Evolutionary conservation across 1,284 basidiomycete species (phyloP).

Genomic region (Microstroma glucosiphilum): DNA sequence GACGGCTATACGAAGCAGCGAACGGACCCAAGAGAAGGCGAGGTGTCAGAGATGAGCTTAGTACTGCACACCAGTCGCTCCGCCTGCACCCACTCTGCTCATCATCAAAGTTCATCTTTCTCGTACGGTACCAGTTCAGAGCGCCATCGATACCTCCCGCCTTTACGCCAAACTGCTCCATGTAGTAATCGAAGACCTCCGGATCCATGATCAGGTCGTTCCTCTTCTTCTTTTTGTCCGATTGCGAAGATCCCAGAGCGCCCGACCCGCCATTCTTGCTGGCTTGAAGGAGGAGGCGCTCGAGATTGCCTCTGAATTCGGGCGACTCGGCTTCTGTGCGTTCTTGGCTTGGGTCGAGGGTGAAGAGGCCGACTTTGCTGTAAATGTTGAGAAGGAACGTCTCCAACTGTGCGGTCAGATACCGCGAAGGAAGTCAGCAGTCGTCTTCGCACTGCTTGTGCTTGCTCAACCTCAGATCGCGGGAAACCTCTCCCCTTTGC

Average conservation of each 20-base stretch:
- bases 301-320: neutral
- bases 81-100: slow-evolving; percentile 45
- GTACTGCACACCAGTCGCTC: no score
- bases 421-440: no score
- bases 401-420: neutral
- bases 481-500: no score
- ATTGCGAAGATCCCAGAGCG: neutral
- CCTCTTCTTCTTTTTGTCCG: no score
- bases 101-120: slow-evolving; percentile 1
- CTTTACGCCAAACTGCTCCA: neutral
- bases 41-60: slow-evolving; percentile 57
- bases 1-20: neutral
- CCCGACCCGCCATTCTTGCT: neutral
- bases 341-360: neutral
- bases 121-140: neutral
- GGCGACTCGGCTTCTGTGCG: neutral
- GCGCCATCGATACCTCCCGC: neutral
- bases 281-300: neutral
- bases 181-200: neutral
- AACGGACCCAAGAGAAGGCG: slow-evolving; percentile 60
- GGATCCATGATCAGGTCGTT: neutral
- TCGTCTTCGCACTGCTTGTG: no score
- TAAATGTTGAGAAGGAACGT: neutral
- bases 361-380: neutral
- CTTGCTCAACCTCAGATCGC: no score